These are phyloP conservation scores for Boletus semigastroideus DNA, from an alignment of 1,284 basidiomycete genomes.

Conservation along the genomic window DNA sequence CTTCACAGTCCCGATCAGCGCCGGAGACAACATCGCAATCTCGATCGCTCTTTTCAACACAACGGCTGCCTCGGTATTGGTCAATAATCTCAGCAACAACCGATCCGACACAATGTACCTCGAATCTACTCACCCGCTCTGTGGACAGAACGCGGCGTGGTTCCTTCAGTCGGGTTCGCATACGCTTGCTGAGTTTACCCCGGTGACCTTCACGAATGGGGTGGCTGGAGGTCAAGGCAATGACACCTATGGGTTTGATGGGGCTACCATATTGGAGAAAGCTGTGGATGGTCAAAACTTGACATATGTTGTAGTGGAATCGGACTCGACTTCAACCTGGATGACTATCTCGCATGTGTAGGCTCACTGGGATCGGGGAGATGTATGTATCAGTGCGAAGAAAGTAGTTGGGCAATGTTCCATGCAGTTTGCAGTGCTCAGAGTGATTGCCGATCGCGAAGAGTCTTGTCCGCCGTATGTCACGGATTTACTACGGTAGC, in stretches of 20 bases:
- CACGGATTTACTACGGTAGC: too few relatives aligned
- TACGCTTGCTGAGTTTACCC: conserved; percentile 8
- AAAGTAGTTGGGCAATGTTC: too few relatives aligned
- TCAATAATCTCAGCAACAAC: too few relatives aligned
- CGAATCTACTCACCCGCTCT: conserved; percentile 6
- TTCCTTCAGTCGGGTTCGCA: not conserved
- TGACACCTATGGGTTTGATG: not conserved
- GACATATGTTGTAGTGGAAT: not conserved
- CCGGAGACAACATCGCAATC: conserved; percentile 12
- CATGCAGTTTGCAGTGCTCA: too few relatives aligned
- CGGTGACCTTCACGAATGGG: conserved; percentile 7
- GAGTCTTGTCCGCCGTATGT: too few relatives aligned
- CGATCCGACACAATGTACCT: not conserved
- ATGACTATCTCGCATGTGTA: not conserved
- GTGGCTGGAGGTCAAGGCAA: not conserved
- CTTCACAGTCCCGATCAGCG: conserved; percentile 8
- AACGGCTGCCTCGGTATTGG: not conserved
- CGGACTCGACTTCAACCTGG: too few relatives aligned
- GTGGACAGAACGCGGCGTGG: conserved; percentile 15
- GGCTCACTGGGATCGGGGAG: too few relatives aligned
- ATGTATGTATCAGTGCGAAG: too few relatives aligned
- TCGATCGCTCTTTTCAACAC: not conserved
- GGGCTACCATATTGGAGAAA: not conserved
- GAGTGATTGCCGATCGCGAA: too few relatives aligned
- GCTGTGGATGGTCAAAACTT: not conserved